Base-by-base conservation (phyloP, 2,329 filamentous ascomycete species). In the Colletotrichum eleusines region DNA sequence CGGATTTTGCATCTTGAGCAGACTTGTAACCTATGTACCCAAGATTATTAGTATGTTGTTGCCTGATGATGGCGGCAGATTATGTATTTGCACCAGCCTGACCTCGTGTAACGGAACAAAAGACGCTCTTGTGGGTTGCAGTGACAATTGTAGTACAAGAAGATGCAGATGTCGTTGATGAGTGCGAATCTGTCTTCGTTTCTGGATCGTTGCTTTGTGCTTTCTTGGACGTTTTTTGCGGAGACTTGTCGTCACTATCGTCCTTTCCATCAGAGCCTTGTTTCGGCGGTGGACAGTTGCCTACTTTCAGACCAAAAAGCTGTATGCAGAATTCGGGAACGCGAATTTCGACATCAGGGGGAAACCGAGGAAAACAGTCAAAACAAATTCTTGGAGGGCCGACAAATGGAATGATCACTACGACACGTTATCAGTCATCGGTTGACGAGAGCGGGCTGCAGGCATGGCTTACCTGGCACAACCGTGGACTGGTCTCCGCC, bases 101-200 rank as follows among this genome's bases (percentile, higher is more conserved):
- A 57, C 53, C 53, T 57, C n/a, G 18, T 14, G 55, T 59, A 2
- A 59, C 4, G 23, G 55, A 59, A 14, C 35, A 59, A 20, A 59
- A 59, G 18, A 44, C 38, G 28, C 55, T 42, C 38, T 31, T 6
- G 4, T 59, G 55, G 8, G 55, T 59, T 14, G 35, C 55, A 20
- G n/a, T 59, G 14, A 59, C 31, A 31, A 16, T 16, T n/a, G 38
- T 42, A 38, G 38, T 44, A 38, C 55, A 59, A 3, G 44, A 46
- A 1, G 55, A 44, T 38, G 23, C 8, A 12, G 55, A 28, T 28
- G 35, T 18, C 12, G 53, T 35, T n/a, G 53, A 26, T n/a, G 53
- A 23, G n/a, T 6, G 11, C 1, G 53, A 16, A 16, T n/a, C 16
- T 38, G 20, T 18, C 18, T n/a, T 16, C 20, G 18, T 26, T 12